These are phyloP conservation scores for Penicillium sp. DNA, from an alignment of 2,329 filamentous ascomycete species.

Conservation along the genomic window DNA sequence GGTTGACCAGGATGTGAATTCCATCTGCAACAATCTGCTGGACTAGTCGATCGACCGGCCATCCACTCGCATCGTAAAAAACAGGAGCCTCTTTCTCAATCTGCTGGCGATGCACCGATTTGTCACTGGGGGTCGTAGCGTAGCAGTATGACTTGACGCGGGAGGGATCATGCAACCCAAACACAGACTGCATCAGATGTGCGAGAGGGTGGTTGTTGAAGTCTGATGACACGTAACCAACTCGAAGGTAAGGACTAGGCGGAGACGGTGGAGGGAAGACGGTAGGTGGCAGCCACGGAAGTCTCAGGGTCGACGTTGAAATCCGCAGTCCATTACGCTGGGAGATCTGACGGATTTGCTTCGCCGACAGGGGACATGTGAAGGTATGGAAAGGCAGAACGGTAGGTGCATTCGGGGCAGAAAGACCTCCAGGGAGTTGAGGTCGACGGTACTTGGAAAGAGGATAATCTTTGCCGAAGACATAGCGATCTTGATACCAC, in stretches of 20 bases:
- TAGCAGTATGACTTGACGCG: slow-evolving; percentile 89
- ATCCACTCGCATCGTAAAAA: slow-evolving; percentile 83
- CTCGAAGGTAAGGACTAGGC: slow-evolving; percentile 77
- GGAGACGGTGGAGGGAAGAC: slow-evolving; percentile 85
- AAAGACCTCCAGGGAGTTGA: slow-evolving; percentile 68
- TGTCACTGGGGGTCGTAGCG: slow-evolving; percentile 88
- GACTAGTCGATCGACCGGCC: slow-evolving; percentile 81
- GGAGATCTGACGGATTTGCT: slow-evolving; percentile 89
- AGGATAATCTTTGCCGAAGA: slow-evolving; percentile 59
- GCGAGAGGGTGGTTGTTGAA: slow-evolving; percentile 98
- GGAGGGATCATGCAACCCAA: slow-evolving; percentile 76
- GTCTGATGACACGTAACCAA: slow-evolving; percentile 96
- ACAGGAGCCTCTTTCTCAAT: slow-evolving; percentile 91
- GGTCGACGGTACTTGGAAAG: slow-evolving; percentile 67
- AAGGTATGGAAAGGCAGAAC: slow-evolving; percentile 98
- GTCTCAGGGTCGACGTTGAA: slow-evolving; percentile 81
- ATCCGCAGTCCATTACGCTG: slow-evolving; percentile 93
- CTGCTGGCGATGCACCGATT: slow-evolving; percentile 82
- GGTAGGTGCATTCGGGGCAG: slow-evolving; percentile 84
- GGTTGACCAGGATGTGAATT: slow-evolving; percentile 91
- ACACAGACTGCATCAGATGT: slow-evolving; percentile 98
- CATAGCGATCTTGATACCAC: slow-evolving; percentile 83
- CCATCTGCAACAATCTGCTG: slow-evolving; percentile 82
- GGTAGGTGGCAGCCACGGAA: slow-evolving; percentile 78
- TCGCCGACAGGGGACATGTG: slow-evolving; percentile 87